phyloP scores from a whole-genome alignment of 2,329 filamentous ascomycete genomes.

The Pseudocercospora eumusae region DNA sequence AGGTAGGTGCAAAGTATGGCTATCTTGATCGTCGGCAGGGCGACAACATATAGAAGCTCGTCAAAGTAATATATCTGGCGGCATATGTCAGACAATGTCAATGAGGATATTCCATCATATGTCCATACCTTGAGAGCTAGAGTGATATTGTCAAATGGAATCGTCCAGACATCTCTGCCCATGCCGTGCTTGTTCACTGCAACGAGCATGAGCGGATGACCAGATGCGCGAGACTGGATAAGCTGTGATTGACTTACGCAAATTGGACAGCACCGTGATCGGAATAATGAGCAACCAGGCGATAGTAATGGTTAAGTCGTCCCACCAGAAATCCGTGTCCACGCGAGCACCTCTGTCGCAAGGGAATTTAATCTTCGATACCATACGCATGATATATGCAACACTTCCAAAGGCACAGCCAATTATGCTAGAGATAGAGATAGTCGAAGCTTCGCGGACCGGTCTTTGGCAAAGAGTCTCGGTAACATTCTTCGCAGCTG shows the following conservation, averaged over 20 bases:
- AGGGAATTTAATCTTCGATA: conserved; percentile 24
- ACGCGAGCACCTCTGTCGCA: conserved; percentile 21
- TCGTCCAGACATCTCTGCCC: conserved; percentile 25
- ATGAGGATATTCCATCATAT: neutral
- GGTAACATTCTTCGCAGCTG: conserved; percentile 27
- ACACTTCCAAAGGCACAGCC: conserved; percentile 14
- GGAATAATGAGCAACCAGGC: conserved; percentile 22
- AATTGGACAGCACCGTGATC: conserved; percentile 19
- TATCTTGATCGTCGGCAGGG: conserved; percentile 25
- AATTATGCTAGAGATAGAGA: conserved; percentile 19
- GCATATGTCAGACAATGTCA: neutral
- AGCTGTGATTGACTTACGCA: conserved; percentile 9
- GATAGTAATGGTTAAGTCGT: conserved; percentile 24
- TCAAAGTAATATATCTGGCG: conserved; percentile 23
- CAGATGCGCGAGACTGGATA: neutral
- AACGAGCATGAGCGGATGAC: conserved; percentile 1
- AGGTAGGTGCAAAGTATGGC: conserved; percentile 26
- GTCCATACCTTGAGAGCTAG: conserved; percentile 15
- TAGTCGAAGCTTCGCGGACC: conserved; percentile 10
- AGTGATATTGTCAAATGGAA: conserved; percentile 24
- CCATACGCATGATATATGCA: conserved; percentile 22
- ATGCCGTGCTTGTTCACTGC: conserved; percentile 16
- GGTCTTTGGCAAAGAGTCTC: conserved; percentile 21
- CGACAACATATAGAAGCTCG: conserved; percentile 22
- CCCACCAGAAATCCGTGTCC: conserved; percentile 25